A percentile compares a stretch with the other conserved stretches of the same genome.
These are phyloP conservation scores for Cercophora sp. DNA, from an alignment of 495 filamentous ascomycete genomes.

Conservation along the genomic window DNA sequence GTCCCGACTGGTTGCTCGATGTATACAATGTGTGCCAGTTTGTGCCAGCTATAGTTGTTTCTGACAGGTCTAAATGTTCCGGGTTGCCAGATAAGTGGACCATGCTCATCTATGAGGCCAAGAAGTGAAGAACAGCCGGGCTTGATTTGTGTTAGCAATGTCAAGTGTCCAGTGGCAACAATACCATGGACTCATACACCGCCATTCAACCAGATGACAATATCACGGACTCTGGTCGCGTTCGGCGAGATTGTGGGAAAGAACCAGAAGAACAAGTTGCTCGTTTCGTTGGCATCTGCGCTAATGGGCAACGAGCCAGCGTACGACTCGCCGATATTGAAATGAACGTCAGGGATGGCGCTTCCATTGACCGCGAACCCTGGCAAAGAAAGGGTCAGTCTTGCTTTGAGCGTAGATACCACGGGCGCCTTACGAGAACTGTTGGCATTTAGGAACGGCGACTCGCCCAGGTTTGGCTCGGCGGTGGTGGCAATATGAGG, in stretches of 20 bases:
- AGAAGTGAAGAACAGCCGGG: conserved; percentile 66
- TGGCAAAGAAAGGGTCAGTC: conserved; percentile 16
- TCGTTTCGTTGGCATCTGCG: conserved; percentile 44
- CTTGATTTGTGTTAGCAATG: conserved; percentile 20
- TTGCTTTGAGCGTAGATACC: too few relatives aligned
- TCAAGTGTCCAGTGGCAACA: too few relatives aligned
- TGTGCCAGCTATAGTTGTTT: conserved; percentile 68
- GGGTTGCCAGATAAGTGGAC: conserved; percentile 70
- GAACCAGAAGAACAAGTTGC: conserved; percentile 73
- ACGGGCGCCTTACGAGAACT: conserved; percentile 33
- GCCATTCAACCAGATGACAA: conserved; percentile 71
- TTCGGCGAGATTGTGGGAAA: conserved; percentile 65
- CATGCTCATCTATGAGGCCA: conserved; percentile 71
- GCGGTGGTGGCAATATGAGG: too few relatives aligned
- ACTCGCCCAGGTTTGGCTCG: too few relatives aligned
- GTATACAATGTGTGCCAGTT: conserved; percentile 73
- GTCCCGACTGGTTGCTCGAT: conserved; percentile 76
- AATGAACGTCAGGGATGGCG: conserved; percentile 66
- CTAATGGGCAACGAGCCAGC: conserved; percentile 67
- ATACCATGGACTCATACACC: too few relatives aligned
- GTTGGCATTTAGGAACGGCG: conserved; percentile 34
- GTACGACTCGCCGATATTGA: conserved; percentile 74
- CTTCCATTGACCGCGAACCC: conserved; percentile 65
- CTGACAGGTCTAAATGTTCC: conserved; percentile 60
- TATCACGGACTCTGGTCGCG: conserved; percentile 55